A percentile compares a stretch with the other conserved stretches of the same genome.
phyloP scores from a whole-genome alignment of 495 filamentous ascomycete species.

The Talaromyces stipitatus region DNA sequence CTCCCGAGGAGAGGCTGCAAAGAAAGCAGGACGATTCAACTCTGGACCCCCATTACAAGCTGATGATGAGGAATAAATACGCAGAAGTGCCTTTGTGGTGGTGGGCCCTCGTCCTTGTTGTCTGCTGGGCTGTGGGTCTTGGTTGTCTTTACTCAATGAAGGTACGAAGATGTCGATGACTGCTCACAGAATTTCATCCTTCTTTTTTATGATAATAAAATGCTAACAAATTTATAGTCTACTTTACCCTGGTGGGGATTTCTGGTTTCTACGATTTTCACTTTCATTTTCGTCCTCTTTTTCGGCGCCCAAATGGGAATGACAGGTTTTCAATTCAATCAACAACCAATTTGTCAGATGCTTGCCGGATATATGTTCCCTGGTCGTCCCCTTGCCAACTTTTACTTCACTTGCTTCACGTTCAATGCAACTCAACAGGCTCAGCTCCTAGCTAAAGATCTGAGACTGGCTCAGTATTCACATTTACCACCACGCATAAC shows the following conservation, averaged over 20 bases:
- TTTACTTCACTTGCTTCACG: slow-evolving; percentile 24
- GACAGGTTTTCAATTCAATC: slow-evolving; percentile 27
- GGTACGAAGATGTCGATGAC: not conserved
- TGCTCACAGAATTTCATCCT: not conserved
- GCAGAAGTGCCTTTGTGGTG: slow-evolving; percentile 38
- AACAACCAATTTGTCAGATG: slow-evolving; percentile 30
- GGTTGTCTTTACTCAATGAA: slow-evolving; percentile 24
- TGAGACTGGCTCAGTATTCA: slow-evolving; percentile 30
- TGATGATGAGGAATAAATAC: slow-evolving; percentile 26
- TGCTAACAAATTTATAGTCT: slow-evolving; percentile 14
- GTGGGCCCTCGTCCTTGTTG: slow-evolving; percentile 30
- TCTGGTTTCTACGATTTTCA: slow-evolving; percentile 32
- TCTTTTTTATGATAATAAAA: not conserved
- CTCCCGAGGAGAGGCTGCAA: slow-evolving; percentile 10
- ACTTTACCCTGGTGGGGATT: slow-evolving; percentile 46
- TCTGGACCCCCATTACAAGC: slow-evolving; percentile 32
- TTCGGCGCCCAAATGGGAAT: slow-evolving; percentile 28
- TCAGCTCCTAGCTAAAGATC: slow-evolving; percentile 22
- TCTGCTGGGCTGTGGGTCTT: slow-evolving; percentile 35
- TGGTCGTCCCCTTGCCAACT: slow-evolving; percentile 21
- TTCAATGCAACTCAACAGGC: slow-evolving; percentile 25
- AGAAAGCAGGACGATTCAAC: slow-evolving; percentile 5
- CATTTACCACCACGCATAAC: slow-evolving; percentile 26
- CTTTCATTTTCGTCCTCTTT: slow-evolving; percentile 23
- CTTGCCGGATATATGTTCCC: slow-evolving; percentile 31